Conservation (phyloP, 257 asterid species). For the Forsythia suspensa region DNA sequence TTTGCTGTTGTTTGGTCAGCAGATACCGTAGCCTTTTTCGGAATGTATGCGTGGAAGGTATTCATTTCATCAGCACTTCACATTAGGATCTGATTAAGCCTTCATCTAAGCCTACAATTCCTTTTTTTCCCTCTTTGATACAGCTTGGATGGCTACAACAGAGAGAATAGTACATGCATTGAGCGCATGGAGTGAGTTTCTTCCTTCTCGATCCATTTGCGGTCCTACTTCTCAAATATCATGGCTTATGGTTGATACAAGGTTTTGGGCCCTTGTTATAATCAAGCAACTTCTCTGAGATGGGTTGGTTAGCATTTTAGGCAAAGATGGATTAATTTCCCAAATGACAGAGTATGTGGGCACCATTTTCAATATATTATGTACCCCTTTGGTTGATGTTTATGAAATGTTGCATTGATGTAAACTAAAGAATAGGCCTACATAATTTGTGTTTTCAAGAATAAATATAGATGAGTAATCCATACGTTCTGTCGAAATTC, state of each 20-base stretch:
- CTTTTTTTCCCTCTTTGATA: neutral
- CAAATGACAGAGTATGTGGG: neutral
- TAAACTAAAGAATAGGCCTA: neutral
- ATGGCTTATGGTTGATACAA: conserved; percentile 5
- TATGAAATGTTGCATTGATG: neutral
- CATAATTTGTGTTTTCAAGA: conserved; percentile 6
- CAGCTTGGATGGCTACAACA: conserved; percentile 55
- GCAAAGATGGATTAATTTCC: neutral
- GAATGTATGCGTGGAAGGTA: conserved; percentile 99
- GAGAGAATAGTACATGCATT: conserved; percentile 28
- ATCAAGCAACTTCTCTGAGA: neutral
- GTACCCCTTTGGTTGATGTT: neutral
- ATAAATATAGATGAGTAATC: neutral
- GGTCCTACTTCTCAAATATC: conserved; percentile 7
- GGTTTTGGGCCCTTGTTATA: conserved; percentile 1
- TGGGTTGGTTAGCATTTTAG: neutral
- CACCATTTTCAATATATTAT: neutral
- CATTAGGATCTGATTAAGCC: neutral
- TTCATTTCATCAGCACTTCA: neutral
- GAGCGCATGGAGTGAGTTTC: neutral
- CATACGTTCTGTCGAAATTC: neutral
- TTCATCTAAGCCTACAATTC: neutral
- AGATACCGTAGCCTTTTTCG: conserved; percentile 72
- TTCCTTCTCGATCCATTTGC: neutral
- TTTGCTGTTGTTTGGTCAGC: conserved; percentile 97